A percentile compares a stretch with the other conserved stretches of the same genome.
These are phyloP conservation scores for Exophiala mesophila DNA, from an alignment of 2,329 filamentous ascomycete species.

Conservation along the genomic window DNA sequence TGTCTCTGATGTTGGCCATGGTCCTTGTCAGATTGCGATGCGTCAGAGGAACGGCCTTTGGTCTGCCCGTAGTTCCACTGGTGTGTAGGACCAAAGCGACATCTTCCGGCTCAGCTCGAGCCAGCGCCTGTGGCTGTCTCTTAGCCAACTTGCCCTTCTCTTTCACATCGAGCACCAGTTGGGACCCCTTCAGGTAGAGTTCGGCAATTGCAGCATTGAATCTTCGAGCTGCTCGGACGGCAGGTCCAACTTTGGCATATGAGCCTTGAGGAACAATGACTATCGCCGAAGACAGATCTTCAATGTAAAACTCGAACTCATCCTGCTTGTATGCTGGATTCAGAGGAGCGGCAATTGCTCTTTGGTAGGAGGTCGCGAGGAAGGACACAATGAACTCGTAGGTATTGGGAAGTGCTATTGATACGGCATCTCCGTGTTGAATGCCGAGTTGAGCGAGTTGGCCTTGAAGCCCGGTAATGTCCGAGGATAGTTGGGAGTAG, in stretches of 20 bases:
- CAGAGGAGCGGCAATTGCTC: conserved; percentile 76
- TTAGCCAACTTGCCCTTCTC: conserved; percentile 59
- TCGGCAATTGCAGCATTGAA: conserved; percentile 82
- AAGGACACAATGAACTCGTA: conserved; percentile 87
- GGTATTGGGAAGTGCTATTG: conserved; percentile 76
- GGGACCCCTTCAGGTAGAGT: conserved; percentile 69
- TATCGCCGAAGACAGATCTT: conserved; percentile 74
- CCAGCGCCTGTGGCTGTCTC: conserved; percentile 44
- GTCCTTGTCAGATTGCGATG: conserved; percentile 76
- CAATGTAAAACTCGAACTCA: conserved; percentile 89
- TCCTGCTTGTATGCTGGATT: conserved; percentile 85
- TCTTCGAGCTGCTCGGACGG: conserved; percentile 70
- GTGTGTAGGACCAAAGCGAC: conserved; percentile 78
- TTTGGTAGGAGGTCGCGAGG: conserved; percentile 78
- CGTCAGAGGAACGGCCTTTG: conserved; percentile 68
- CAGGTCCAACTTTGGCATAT: conserved; percentile 61
- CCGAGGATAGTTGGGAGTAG: conserved; percentile 61
- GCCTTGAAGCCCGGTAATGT: conserved; percentile 67
- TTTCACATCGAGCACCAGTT: conserved; percentile 74
- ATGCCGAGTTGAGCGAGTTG: conserved; percentile 74
- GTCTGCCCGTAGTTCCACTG: conserved; percentile 76
- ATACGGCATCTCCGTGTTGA: conserved; percentile 64
- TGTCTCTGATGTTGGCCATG: conserved; percentile 76
- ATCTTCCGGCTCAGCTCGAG: conserved; percentile 66
- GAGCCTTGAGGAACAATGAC: conserved; percentile 70